These are phyloP conservation scores for Cytospora schulzeri DNA, from an alignment of 2,329 filamentous ascomycete genomes.

Conservation along the genomic window DNA sequence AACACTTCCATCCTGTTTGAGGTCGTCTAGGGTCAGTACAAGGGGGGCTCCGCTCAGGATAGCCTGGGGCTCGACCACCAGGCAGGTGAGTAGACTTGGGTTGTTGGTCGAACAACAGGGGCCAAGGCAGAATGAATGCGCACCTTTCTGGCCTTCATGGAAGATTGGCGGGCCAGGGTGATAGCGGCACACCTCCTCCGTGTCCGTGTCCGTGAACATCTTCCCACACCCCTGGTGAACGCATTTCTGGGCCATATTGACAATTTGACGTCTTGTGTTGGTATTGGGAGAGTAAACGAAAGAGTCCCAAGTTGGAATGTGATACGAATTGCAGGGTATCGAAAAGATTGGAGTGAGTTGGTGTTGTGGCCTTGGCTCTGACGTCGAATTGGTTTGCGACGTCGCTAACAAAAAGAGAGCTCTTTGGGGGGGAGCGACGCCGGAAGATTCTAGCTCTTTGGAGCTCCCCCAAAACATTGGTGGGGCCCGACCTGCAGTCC, in stretches of 20 bases:
- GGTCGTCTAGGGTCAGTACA: slow-evolving; percentile 22
- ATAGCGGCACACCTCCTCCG: slow-evolving; percentile 83
- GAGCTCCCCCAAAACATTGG: not conserved
- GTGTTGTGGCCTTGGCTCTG: not conserved
- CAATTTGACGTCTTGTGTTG: not conserved
- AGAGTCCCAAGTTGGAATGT: not conserved
- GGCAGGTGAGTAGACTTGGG: slow-evolving; percentile 15
- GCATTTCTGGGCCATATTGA: slow-evolving; percentile 76
- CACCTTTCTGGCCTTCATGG: slow-evolving; percentile 96
- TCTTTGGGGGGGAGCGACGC: not conserved
- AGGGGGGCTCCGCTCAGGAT: too few relatives aligned
- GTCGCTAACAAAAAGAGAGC: not conserved
- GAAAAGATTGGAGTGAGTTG: not conserved
- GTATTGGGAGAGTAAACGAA: not conserved
- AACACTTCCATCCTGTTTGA: slow-evolving; percentile 97
- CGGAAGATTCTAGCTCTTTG: slow-evolving; percentile 26
- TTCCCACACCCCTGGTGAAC: slow-evolving; percentile 97
- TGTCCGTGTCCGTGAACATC: slow-evolving; percentile 76
- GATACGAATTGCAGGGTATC: not conserved
- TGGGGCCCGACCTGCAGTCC: slow-evolving; percentile 6
- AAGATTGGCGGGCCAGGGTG: slow-evolving; percentile 94
- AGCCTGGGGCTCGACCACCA: too few relatives aligned
- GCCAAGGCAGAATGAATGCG: slow-evolving; percentile 26
- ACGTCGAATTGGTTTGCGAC: slow-evolving; percentile 10
- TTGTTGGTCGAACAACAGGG: slow-evolving; percentile 22